A percentile compares a stretch with the other conserved stretches of the same genome.
Conservation (phyloP, 345 rosid genomes). For the Tarenaya hassleriana region DNA sequence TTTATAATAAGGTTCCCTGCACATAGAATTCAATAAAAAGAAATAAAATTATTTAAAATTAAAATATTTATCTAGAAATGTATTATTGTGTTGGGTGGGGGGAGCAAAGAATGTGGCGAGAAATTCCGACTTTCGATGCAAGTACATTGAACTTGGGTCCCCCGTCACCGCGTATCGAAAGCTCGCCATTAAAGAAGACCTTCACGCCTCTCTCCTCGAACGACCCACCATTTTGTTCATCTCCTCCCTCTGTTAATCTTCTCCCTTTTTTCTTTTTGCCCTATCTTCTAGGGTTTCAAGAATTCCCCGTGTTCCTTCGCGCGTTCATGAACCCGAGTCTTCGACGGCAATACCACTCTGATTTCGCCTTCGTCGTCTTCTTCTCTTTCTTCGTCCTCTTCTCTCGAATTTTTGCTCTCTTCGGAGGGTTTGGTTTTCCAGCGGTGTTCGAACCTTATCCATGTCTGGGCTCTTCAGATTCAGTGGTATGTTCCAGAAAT, state of each 20-base stretch:
- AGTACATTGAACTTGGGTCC: conserved; percentile 60
- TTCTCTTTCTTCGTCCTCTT: conserved; percentile 5
- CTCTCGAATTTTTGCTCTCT: conserved; percentile 71
- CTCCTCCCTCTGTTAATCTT: conserved; percentile 4
- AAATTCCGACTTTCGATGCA: conserved; percentile 35
- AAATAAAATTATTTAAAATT: no score
- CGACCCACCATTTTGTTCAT: neutral
- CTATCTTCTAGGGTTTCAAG: conserved; percentile 65
- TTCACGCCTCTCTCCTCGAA: conserved; percentile 12
- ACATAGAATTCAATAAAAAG: no score
- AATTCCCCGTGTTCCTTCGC: conserved; percentile 21
- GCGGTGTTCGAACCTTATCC: conserved; percentile 35
- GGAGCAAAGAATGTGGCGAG: conserved; percentile 41
- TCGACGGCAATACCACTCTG: conserved; percentile 10
- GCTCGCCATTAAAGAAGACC: conserved; percentile 17
- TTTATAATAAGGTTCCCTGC: no score
- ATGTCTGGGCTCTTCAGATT: conserved; percentile 76
- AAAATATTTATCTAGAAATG: neutral
- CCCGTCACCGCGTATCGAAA: conserved; percentile 16
- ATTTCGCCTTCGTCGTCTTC: conserved; percentile 22
- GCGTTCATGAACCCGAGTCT: conserved; percentile 50
- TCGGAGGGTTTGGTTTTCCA: conserved; percentile 58
- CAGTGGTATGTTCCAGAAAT: conserved; percentile 41
- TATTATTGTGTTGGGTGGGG: conserved; percentile 24
- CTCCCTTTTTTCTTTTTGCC: conserved; percentile 48